Percentiles rank a stretch among this genome's conserved stretches.
Conservation (phyloP, 768 basidiomycete genomes). For the Tricholoma terreum region DNA sequence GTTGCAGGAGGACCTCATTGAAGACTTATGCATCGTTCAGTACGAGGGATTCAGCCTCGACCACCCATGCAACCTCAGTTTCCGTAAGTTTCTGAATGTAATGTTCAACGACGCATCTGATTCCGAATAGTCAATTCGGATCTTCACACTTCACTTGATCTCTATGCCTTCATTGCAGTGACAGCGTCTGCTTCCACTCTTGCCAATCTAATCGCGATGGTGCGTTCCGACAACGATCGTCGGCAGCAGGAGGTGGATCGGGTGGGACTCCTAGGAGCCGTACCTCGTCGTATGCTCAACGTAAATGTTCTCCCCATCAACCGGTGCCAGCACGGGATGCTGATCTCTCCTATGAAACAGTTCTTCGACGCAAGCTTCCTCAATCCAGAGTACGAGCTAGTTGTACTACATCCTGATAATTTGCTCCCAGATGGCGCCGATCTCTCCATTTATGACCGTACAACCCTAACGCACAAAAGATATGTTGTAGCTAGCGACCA, state of each 20-base stretch:
- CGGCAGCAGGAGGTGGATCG: background rate
- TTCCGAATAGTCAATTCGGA: background rate
- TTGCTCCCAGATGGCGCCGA: no score
- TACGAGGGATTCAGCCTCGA: background rate
- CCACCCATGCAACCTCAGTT: background rate
- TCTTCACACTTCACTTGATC: background rate
- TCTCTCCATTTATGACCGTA: no score
- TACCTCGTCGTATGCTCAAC: background rate
- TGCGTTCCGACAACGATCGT: background rate
- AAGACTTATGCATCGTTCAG: background rate
- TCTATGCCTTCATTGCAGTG: background rate
- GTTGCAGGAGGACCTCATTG: background rate
- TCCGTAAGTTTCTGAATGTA: background rate
- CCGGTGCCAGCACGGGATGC: background rate
- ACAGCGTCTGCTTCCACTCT: background rate
- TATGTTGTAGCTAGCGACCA: no score
- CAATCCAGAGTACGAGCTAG: background rate
- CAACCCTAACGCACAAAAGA: no score
- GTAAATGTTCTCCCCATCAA: background rate
- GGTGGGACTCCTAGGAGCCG: background rate
- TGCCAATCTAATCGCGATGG: background rate
- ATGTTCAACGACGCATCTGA: background rate
- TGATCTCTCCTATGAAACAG: background rate
- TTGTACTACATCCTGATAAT: background rate
- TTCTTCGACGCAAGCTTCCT: background rate